Base-by-base conservation (phyloP, 345 rosid species). In the Turritis glabra region DNA sequence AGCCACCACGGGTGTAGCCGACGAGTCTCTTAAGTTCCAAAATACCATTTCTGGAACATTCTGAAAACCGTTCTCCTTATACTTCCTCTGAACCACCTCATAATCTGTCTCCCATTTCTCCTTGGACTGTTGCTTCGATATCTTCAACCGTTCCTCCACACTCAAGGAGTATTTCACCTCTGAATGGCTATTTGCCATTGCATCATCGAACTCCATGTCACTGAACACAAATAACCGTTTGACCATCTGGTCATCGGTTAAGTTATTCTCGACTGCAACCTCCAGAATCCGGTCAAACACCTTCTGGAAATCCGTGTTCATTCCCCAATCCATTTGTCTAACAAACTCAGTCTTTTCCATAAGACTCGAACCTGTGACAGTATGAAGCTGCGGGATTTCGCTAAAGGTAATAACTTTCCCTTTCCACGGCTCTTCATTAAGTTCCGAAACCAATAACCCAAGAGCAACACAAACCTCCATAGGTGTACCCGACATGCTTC, bases 21-120 rank as follows among this genome's bases (percentile, higher is more conserved):
- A 19, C 3, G 83, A 79, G 71, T 56, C 60, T 48, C 53, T 48
- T 21, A 81, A 40, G 65, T 81, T 84, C 83, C 85, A 79, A 52
- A 81, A 81, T 37, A 84, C 84, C 7, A 80, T 82, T 61, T 90
- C 82, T 0, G 88, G 91, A 7, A 86, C 80, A 82, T 17, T 64
- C 18, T 8, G 76, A 72, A 44, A 88, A 3, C 90, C 92, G 3
- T 66, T 77, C 67, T 83, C 80, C 4, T 53, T 21, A 18, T 46
- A 46, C 51, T 46, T 46, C 51, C 51, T 46, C 51, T 46, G 23
- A 17, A 46, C 12, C 23, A 46, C 51, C 51, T 18, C 51, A 46
- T 46, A 46, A 46, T 46, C 51, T 18, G 51, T 46, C 51, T 46
- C 51, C 51, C 51, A 46, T 46, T 46, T 46, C 51, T 46, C 51